phyloP scores from a whole-genome alignment of 495 filamentous ascomycete genomes.

The Hyphodiscus hymeniophilus region DNA sequence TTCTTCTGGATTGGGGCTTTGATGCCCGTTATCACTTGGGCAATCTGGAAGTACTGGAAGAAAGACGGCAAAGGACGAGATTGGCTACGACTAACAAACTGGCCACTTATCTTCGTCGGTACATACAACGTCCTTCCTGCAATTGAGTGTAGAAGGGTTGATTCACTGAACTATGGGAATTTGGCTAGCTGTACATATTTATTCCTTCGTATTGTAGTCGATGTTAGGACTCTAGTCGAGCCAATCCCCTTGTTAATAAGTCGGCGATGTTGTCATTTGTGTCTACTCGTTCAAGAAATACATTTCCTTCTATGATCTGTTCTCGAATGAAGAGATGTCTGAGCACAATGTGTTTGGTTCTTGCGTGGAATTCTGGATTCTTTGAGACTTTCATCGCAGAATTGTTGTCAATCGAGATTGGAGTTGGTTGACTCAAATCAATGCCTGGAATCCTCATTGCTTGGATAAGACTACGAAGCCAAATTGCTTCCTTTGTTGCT shows the following conservation, averaged over 20 bases:
- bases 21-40: slow-evolving; percentile 37
- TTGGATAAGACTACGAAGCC: slow-evolving; percentile 26
- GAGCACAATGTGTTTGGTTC: slow-evolving; percentile 30
- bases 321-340: slow-evolving; percentile 16
- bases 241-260: slow-evolving; percentile 1
- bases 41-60: slow-evolving; percentile 37
- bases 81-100: slow-evolving; percentile 35
- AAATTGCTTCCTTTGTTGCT: slow-evolving; percentile 34
- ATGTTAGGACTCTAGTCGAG: too few species aligned
- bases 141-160: slow-evolving; percentile 56
- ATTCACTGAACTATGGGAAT: too few species aligned
- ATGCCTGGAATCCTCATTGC: background rate
- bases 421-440: background rate
- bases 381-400: slow-evolving; percentile 22
- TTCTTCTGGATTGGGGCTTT: slow-evolving; percentile 56
- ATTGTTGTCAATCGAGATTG: slow-evolving; percentile 3
- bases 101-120: slow-evolving; percentile 61
- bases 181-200: too few species aligned
- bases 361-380: slow-evolving; percentile 26
- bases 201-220: too few species aligned
- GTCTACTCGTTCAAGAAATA: background rate
- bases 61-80: slow-evolving; percentile 42
- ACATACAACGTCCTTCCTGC: slow-evolving; percentile 56
- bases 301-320: background rate
- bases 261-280: background rate